These are phyloP conservation scores for Kodamaea derodonti DNA, from an alignment of 1,139 yeast species.

Conservation along the genomic window DNA sequence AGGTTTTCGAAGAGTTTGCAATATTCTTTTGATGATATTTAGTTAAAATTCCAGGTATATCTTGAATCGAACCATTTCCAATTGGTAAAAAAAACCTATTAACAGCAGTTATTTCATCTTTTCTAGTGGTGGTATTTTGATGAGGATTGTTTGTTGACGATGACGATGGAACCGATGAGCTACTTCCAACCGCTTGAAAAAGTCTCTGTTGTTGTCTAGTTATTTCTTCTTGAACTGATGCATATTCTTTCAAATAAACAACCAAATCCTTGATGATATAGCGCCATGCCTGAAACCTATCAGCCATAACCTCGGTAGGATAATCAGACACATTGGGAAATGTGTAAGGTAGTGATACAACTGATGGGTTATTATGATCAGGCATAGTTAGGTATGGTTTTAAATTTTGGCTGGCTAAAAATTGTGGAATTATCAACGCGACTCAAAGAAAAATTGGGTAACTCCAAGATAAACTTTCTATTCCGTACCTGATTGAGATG, in stretches of 20 bases:
- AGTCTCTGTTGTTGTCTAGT: constrained; percentile 78
- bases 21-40: constrained; percentile 76
- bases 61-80: constrained; percentile 81
- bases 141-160: constrained; percentile 10
- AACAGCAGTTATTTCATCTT: constrained; percentile 35
- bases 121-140: constrained; percentile 10
- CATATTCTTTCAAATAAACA: constrained; percentile 72
- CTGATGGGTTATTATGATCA: constrained; percentile 27
- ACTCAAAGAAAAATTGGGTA: too few species aligned
- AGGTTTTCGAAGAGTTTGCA: constrained; percentile 57
- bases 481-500: too few species aligned
- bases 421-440: too few species aligned
- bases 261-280: constrained; percentile 70
- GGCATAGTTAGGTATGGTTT: neutral
- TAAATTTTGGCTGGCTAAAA: too few species aligned
- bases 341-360: constrained; percentile 36
- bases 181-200: constrained; percentile 65
- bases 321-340: constrained; percentile 31
- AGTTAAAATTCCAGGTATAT: constrained; percentile 69
- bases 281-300: constrained; percentile 85
- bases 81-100: constrained; percentile 60
- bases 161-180: constrained; percentile 16
- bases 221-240: constrained; percentile 82
- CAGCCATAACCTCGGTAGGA: constrained; percentile 85
- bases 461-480: too few species aligned